Evolutionary conservation across 352 stramenopile genomes (phyloP).

Genomic region (Pythium sukuiense): DNA sequence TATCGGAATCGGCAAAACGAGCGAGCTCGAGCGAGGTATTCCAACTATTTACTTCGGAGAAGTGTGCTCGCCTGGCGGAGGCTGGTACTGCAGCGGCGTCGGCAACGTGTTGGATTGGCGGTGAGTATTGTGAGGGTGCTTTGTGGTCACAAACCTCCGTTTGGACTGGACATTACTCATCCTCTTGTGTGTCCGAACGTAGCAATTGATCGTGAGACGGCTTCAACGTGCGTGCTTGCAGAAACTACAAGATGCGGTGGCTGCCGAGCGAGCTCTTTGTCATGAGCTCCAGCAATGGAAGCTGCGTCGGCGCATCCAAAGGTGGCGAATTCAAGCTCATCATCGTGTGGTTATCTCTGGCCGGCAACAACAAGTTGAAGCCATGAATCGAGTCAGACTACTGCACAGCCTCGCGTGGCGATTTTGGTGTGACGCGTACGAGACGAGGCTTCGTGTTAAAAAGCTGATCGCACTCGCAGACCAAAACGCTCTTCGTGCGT

Average conservation of each 20-base stretch:
- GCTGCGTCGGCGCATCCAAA: not conserved
- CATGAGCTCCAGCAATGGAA: slow-evolving; percentile 13
- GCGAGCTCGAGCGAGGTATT: slow-evolving; percentile 1
- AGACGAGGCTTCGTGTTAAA: not conserved
- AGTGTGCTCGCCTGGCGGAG: not conserved
- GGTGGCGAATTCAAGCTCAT: not conserved
- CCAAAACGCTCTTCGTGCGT: slow-evolving; percentile 7
- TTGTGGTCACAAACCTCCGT: not conserved
- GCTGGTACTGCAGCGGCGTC: not conserved
- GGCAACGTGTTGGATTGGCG: slow-evolving; percentile 8
- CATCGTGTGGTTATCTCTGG: not conserved
- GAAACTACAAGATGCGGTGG: slow-evolving; percentile 8
- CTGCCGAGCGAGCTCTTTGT: slow-evolving; percentile 6
- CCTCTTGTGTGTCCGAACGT: not conserved
- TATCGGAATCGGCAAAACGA: slow-evolving; percentile 10
- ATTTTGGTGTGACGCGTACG: slow-evolving; percentile 13
- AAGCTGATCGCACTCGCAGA: not conserved
- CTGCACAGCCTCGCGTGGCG: slow-evolving; percentile 11
- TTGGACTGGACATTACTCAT: not conserved
- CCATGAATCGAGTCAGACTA: not conserved
- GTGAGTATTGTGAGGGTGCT: not conserved
- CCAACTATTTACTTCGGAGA: not conserved
- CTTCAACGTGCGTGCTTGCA: not conserved
- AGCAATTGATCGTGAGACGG: not conserved
- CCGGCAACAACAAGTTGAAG: not conserved